Evolutionary conservation across 78 protist genomes (phyloP).

Genomic region (Creolimax fragrantissima): DNA sequence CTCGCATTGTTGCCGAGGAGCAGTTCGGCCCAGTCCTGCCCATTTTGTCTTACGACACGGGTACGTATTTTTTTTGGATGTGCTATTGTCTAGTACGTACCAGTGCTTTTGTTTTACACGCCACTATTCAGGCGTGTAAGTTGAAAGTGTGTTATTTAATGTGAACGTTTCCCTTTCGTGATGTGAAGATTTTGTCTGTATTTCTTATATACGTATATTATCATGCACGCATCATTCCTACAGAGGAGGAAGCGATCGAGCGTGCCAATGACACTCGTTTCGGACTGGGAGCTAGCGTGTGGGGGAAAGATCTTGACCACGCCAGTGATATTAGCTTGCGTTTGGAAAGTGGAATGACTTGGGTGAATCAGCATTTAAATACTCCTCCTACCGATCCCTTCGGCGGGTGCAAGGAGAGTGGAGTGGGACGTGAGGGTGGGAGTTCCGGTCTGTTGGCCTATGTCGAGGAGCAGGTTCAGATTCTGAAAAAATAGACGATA

Average conservation of each 20-base stretch:
- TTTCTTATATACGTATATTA: no score
- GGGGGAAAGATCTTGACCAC: constrained; percentile 3
- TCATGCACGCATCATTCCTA: no score
- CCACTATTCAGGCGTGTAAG: no score
- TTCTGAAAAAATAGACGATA: neutral
- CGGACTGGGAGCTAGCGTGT: constrained; percentile 51
- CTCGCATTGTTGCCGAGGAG: constrained; percentile 39
- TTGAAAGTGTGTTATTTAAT: no score
- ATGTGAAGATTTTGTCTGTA: no score
- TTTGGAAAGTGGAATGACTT: constrained; percentile 41
- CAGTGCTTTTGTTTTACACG: no score
- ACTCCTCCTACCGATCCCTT: constrained; percentile 31
- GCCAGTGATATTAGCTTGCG: neutral
- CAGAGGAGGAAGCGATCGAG: neutral
- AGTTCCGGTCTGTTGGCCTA: neutral
- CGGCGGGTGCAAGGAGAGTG: constrained; percentile 51
- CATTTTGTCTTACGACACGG: neutral
- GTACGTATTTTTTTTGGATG: no score
- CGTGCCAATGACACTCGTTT: constrained; percentile 32
- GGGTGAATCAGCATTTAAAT: constrained; percentile 42
- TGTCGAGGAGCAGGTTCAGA: neutral
- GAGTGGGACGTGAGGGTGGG: constrained; percentile 47
- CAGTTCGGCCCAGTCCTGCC: constrained; percentile 66
- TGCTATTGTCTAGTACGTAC: no score
- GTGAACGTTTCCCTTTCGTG: no score